These are phyloP conservation scores for Coniochaeta sp. DNA, from an alignment of 2,329 filamentous ascomycete genomes.

Conservation along the genomic window DNA sequence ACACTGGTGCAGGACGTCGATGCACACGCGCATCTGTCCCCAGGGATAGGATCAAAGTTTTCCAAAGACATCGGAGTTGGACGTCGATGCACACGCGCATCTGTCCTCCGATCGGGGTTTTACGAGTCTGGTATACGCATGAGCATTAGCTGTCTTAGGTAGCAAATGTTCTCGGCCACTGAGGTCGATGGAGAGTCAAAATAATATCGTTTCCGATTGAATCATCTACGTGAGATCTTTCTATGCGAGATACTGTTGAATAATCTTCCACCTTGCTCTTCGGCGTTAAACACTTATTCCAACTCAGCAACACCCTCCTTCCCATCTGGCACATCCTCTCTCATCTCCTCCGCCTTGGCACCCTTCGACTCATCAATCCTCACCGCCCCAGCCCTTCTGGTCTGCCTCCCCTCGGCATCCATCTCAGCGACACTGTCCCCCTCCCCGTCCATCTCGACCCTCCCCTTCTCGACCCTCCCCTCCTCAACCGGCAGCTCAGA, in stretches of 20 bases:
- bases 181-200: background rate
- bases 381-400: background rate
- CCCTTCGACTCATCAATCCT: background rate
- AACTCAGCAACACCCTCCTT: background rate
- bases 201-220: background rate
- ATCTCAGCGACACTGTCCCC: background rate
- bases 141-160: background rate
- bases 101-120: background rate
- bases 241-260: no score
- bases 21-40: background rate
- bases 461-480: background rate
- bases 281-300: background rate
- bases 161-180: background rate
- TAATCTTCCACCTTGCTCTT: no score
- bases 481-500: background rate
- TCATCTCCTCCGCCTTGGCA: background rate
- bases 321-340: background rate
- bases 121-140: background rate
- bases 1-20: background rate
- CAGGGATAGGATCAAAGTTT: background rate
- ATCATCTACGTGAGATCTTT: no score
- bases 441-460: background rate
- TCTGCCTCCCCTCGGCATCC: background rate
- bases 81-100: conserved; percentile 1
- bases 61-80: background rate